Conservation (phyloP, 2,329 filamentous ascomycete species). For the Neospermospora avenae region DNA sequence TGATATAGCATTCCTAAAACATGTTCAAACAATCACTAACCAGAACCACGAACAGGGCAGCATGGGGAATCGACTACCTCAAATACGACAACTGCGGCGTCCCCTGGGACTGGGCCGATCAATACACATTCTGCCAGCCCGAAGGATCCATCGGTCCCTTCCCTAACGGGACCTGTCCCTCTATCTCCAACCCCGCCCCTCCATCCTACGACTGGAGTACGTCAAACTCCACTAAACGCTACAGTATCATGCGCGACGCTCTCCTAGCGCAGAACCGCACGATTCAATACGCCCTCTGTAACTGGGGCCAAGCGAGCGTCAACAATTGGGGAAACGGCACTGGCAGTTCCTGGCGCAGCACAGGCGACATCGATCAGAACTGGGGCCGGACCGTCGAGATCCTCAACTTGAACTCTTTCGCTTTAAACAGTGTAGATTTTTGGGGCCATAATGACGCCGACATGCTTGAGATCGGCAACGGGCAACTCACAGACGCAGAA, state of each 20-base stretch:
- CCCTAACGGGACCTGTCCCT: conserved; percentile 41
- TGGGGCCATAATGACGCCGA: conserved; percentile 36
- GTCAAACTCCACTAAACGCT: conserved; percentile 45
- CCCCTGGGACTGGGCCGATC: conserved; percentile 38
- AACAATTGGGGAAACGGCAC: conserved; percentile 47
- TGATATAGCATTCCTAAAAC: too few species aligned
- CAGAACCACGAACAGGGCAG: too few species aligned
- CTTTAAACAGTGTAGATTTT: conserved; percentile 37
- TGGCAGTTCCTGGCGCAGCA: conserved; percentile 47
- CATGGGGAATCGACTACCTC: conserved; percentile 57
- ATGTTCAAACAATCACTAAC: too few species aligned
- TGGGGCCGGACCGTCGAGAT: conserved; percentile 37
- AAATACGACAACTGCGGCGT: conserved; percentile 57
- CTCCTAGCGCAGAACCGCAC: conserved; percentile 42
- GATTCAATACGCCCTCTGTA: conserved; percentile 51
- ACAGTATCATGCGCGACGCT: conserved; percentile 49
- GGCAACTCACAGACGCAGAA: conserved; percentile 34
- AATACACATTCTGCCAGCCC: conserved; percentile 40
- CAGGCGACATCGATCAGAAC: conserved; percentile 40
- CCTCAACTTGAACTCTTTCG: conserved; percentile 38
- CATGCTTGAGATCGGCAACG: conserved; percentile 36
- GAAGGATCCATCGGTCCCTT: conserved; percentile 32
- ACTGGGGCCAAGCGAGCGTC: conserved; percentile 51
- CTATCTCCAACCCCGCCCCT: conserved; percentile 38
- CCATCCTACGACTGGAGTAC: conserved; percentile 48